Evolutionary conservation across 768 basidiomycete species (phyloP), one percentile per base, ranked within the genome.

Genomic region (Postia placenta): DNA sequence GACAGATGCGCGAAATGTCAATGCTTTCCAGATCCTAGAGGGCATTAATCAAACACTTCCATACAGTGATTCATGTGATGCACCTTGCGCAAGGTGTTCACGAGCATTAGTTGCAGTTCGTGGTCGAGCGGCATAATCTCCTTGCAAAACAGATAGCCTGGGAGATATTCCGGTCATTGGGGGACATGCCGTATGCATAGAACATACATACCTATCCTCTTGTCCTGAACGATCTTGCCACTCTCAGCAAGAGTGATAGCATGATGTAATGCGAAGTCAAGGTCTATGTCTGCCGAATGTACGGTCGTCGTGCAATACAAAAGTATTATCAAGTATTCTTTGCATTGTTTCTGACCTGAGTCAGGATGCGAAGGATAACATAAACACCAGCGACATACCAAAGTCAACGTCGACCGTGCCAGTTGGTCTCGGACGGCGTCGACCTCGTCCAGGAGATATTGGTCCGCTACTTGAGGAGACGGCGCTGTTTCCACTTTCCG

Each of bases 31-130:
- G 62, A 60, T 93, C 90, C 89, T 92, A 55, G 17, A 40, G 37
- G 9, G 52, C 25, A 5, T 38, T 19, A 45, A 17, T 4, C 17
- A 45, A 2, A 23, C 26, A 7, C 25, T 19, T 35, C 3, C 12
- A n/a, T n/a, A n/a, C 7, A 22, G 14, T 4, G 38, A 11, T 6
- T 3, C 14, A 30, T 4, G 28, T 24, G 5, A 38, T 62, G 49
- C 57, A 82, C 90, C 75, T 92, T 92, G 53, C 88, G 81, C 27
- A 91, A 62, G 4, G 90, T 91, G 56, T 93, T 93, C 50, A 92
- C 82, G 19, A 92, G 74, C 85, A 93, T 90, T 20, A 93, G 69
- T 44, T 80, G 76, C 26, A 91, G 69, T 51, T 90, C 87, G 59
- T 90, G 80, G 30, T 74, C 64, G 6, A 68, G 58, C 33, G 80